Percentiles rank a stretch among this genome's conserved stretches.
Conservation (phyloP, 495 filamentous ascomycete species). For the Haplographium delicatum region DNA sequence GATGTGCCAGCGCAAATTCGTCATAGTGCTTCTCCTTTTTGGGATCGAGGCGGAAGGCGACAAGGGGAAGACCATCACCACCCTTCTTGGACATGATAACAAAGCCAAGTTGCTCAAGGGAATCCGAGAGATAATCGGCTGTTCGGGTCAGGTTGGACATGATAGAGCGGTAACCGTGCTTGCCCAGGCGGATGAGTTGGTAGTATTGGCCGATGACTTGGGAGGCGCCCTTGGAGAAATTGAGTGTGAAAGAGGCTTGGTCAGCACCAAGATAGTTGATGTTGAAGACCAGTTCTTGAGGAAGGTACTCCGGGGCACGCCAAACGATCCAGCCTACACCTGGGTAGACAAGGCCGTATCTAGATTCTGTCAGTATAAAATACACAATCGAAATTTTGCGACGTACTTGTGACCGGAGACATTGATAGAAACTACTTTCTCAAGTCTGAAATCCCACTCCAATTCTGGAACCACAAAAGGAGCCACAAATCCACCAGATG, state of each 20-base stretch:
- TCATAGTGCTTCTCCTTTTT: conserved; percentile 57
- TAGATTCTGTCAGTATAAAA: conserved; percentile 8
- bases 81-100: conserved; percentile 73
- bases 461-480: conserved; percentile 80
- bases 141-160: conserved; percentile 84
- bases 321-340: conserved; percentile 92
- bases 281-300: conserved; percentile 91
- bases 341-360: conserved; percentile 66
- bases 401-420: conserved; percentile 87
- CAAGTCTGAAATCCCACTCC: conserved; percentile 82
- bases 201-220: conserved; percentile 96
- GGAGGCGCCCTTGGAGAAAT: conserved; percentile 89
- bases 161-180: conserved; percentile 73
- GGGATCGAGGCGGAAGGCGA: conserved; percentile 71
- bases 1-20: conserved; percentile 77
- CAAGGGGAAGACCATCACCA: conserved; percentile 75
- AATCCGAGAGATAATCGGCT: conserved; percentile 69
- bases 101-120: conserved; percentile 69
- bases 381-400: no score
- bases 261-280: conserved; percentile 95
- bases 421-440: conserved; percentile 86
- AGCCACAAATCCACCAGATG: conserved; percentile 83
- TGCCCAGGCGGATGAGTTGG: conserved; percentile 86
- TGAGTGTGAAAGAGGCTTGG: conserved; percentile 94
- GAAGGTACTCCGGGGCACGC: conserved; percentile 76